Base-by-base conservation (phyloP, 2,329 filamentous ascomycete genomes). In the Lasiodiplodia citricola region DNA sequence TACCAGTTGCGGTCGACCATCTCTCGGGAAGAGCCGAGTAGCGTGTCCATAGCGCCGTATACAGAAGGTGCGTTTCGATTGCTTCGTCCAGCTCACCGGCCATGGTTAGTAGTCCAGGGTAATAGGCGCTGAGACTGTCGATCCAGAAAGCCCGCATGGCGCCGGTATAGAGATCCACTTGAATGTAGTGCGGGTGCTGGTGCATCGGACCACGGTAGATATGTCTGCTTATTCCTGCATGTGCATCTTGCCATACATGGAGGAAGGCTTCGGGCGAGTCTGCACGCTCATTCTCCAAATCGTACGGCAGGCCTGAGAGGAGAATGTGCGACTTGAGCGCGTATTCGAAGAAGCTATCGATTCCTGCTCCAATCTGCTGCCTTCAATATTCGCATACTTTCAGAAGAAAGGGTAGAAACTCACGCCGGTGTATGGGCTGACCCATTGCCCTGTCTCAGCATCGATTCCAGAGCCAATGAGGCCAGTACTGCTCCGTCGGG, bases 271-370 rank as follows among this genome's bases (percentile, higher is more conserved):
- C 91, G 0, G 94, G 84, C 0, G 91, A 91, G 66, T 84, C 77
- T 72, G 93, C 88, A 70, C 91, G 87, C 64, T 89, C 87, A 2
- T 87, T 74, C 14, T 71, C 68, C 5, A 75, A 52, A 55, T 81
- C 74, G 69, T 79, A 80, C 0, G 81, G 79, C 6, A 84, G 88
- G 1, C 93, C 92, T 2, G 95, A 97, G 25, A 98, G 87, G 28
- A 99, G 82, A 70, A 99, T 92, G 76, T 97, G 90, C 21, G 94
- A 94, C 81, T 99, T 99, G 75, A 98, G 87, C 3, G 96, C 94
- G 80, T 99, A 99, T 81, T 99, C 96, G 76, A 97, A 98, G 82
- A 99, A 99, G 81, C 94, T 97, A 82, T 99, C 96, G 75, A 97
- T 93, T 50, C 96, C 96, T 8, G 96, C 96, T 62, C 96, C 96